These are phyloP conservation scores for Ligustrum vulgare DNA, from an alignment of 257 asterid species.

Conservation along the genomic window DNA sequence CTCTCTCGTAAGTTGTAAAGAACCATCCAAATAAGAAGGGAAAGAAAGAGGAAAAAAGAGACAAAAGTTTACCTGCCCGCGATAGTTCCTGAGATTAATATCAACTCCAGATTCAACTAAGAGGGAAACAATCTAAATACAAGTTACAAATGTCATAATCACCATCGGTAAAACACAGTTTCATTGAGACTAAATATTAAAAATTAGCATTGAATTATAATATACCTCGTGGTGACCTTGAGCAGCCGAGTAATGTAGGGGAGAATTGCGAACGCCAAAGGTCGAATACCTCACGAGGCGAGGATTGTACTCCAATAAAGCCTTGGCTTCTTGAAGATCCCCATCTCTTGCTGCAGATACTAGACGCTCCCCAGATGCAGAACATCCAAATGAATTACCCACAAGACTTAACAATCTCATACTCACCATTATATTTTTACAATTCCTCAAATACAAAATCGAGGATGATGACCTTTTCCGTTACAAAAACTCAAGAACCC, in stretches of 20 bases:
- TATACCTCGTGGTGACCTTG: conserved; percentile 92
- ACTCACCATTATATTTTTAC: conserved; percentile 26
- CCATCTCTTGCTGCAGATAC: conserved; percentile 97
- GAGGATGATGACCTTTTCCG: neutral
- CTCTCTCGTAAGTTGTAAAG: neutral
- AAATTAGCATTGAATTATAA: neutral
- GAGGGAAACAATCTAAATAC: conserved; percentile 71
- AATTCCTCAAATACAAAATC: conserved; percentile 22
- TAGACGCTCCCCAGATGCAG: conserved; percentile 87
- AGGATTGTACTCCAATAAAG: conserved; percentile 81
- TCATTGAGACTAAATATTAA: conserved; percentile 6
- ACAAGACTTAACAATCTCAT: conserved; percentile 74
- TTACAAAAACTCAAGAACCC: conserved; percentile 2
- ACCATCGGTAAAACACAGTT: conserved; percentile 1
- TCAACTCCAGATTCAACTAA: conserved; percentile 84
- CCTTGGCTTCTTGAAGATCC: conserved; percentile 92
- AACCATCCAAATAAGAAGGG: neutral
- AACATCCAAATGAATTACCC: conserved; percentile 90
- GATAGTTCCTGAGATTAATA: conserved; percentile 79
- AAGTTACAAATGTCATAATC: conserved; percentile 16
- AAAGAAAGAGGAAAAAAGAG: neutral
- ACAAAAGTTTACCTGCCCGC: conserved; percentile 64
- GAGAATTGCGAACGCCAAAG: conserved; percentile 87
- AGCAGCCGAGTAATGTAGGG: conserved; percentile 88
- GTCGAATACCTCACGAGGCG: conserved; percentile 83